Evolutionary conservation across 768 basidiomycete genomes (phyloP).

Genomic region (Podaxis sp.): DNA sequence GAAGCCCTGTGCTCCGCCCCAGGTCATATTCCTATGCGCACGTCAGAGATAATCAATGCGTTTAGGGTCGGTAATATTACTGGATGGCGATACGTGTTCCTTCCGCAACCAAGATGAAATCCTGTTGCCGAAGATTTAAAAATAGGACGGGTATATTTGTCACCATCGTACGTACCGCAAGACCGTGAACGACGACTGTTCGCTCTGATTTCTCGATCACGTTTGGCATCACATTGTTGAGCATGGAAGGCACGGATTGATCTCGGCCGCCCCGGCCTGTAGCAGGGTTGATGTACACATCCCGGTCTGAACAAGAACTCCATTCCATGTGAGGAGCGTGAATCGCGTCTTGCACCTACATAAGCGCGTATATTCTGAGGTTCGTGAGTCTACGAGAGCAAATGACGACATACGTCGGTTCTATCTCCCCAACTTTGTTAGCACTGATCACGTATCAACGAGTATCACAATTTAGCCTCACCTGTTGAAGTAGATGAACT

Average conservation of each 20-base stretch:
- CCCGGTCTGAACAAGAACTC: slow-evolving; percentile 56
- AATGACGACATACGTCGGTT: slow-evolving; percentile 8
- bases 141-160: slow-evolving; percentile 37
- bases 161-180: slow-evolving; percentile 65
- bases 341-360: slow-evolving; percentile 67
- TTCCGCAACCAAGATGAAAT: slow-evolving; percentile 71
- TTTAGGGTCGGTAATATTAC: slow-evolving; percentile 38
- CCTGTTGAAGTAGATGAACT: slow-evolving; percentile 71
- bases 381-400: neutral
- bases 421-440: neutral
- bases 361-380: neutral
- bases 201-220: slow-evolving; percentile 75
- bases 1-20: slow-evolving; percentile 69
- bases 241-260: slow-evolving; percentile 52
- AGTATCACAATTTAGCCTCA: neutral
- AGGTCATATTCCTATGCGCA: slow-evolving; percentile 38
- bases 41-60: neutral
- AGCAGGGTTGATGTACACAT: slow-evolving; percentile 65
- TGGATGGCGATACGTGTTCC: slow-evolving; percentile 69
- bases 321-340: slow-evolving; percentile 66
- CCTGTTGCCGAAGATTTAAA: slow-evolving; percentile 21
- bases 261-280: slow-evolving; percentile 47
- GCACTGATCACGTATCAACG: neutral
- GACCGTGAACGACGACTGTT: slow-evolving; percentile 67
- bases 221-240: slow-evolving; percentile 61